Conservation (phyloP, 768 basidiomycete genomes). For the Hygrocybe punicea region DNA sequence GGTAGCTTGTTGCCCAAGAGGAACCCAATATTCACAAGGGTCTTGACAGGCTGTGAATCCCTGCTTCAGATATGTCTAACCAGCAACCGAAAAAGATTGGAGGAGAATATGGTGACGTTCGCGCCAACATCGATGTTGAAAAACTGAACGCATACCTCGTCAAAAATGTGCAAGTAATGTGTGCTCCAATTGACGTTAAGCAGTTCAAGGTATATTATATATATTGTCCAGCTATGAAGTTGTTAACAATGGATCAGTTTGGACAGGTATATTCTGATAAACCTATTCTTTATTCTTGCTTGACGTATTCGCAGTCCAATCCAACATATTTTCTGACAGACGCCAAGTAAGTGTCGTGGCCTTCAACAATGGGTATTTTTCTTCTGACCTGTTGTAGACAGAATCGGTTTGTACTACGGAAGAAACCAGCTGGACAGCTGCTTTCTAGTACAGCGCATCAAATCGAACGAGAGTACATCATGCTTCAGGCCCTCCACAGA, state of each 20-base stretch:
- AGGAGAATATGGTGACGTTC: constrained; percentile 71
- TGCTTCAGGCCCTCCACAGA: constrained; percentile 71
- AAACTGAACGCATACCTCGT: constrained; percentile 66
- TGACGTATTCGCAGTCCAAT: constrained; percentile 61
- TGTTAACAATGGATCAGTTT: constrained; percentile 48
- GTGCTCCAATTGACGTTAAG: constrained; percentile 70
- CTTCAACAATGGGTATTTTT: too few species aligned
- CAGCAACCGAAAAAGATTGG: constrained; percentile 49
- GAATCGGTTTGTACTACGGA: constrained; percentile 83
- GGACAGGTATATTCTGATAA: constrained; percentile 64
- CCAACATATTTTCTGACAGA: constrained; percentile 94
- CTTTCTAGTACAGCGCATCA: constrained; percentile 91
- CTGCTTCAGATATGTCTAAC: constrained; percentile 24
- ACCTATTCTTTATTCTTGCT: background rate
- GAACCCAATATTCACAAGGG: background rate
- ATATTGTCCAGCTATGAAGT: background rate
- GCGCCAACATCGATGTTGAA: constrained; percentile 63
- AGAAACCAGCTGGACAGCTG: constrained; percentile 86
- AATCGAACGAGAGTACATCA: constrained; percentile 87
- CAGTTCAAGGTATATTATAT: constrained; percentile 78
- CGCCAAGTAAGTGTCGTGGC: constrained; percentile 47
- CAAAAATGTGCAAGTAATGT: constrained; percentile 51
- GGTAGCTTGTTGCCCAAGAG: too few species aligned
- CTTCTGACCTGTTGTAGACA: constrained; percentile 37
- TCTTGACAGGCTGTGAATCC: background rate